Percentiles rank a stretch among this genome's conserved stretches.
phyloP scores from a whole-genome alignment of 352 stramenopile genomes.

The Phytophthora pinifolia region DNA sequence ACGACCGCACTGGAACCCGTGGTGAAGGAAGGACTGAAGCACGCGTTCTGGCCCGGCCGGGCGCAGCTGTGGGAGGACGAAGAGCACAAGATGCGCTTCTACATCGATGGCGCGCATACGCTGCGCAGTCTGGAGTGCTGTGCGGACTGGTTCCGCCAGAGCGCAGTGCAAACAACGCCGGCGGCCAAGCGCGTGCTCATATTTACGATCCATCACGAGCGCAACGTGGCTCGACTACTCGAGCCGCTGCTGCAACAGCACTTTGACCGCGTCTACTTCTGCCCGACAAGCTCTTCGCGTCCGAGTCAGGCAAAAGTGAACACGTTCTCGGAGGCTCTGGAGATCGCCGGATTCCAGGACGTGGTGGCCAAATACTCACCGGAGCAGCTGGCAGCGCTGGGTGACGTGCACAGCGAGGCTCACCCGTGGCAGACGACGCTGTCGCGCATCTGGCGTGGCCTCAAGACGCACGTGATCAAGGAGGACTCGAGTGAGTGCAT shows the following conservation, averaged over 20 bases:
- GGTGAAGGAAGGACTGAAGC: slow-evolving; percentile 47
- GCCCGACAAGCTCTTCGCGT: slow-evolving; percentile 57
- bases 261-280: slow-evolving; percentile 85
- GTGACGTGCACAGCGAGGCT: slow-evolving; percentile 42
- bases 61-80: slow-evolving; percentile 63
- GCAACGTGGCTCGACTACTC: slow-evolving; percentile 71
- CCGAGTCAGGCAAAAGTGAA: slow-evolving; percentile 67
- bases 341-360: slow-evolving; percentile 35
- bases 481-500: slow-evolving; percentile 30
- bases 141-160: slow-evolving; percentile 67
- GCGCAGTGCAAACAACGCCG: slow-evolving; percentile 6
- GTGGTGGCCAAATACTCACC: slow-evolving; percentile 44
- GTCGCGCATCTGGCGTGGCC: slow-evolving; percentile 46
- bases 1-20: slow-evolving; percentile 38
- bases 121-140: slow-evolving; percentile 73
- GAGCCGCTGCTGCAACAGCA: slow-evolving; percentile 51
- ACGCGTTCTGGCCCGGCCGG: slow-evolving; percentile 80
- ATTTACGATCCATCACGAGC: slow-evolving; percentile 86
- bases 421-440: slow-evolving; percentile 66
- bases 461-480: slow-evolving; percentile 41
- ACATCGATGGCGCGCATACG: slow-evolving; percentile 91
- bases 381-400: slow-evolving; percentile 42
- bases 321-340: slow-evolving; percentile 64
- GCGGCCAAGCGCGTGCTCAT: slow-evolving; percentile 51
- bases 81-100: slow-evolving; percentile 48